Evolutionary conservation across 176 grass and related monocot species (phyloP).

Genomic region (Ensete glaucum): DNA sequence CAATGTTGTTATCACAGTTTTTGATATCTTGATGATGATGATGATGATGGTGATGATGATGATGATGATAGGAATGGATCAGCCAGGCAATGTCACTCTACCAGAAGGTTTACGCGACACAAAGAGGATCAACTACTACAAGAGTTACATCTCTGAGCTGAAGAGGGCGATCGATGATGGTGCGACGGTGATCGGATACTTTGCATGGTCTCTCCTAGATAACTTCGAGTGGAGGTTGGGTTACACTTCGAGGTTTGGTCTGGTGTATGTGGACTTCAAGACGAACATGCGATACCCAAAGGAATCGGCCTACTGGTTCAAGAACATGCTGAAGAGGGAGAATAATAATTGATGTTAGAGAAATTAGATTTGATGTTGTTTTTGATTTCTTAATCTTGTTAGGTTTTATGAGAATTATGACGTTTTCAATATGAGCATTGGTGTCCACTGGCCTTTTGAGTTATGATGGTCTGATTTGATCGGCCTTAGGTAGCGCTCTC

Average conservation of each 20-base stretch:
- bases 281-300: conserved; percentile 46
- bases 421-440: no score
- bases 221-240: conserved; percentile 54
- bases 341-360: background rate
- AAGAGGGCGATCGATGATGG: conserved; percentile 26
- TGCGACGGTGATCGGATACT: conserved; percentile 35
- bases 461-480: no score
- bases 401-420: no score
- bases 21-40: background rate
- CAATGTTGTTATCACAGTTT: background rate
- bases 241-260: conserved; percentile 38
- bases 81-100: conserved; percentile 34
- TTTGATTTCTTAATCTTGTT: no score
- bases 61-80: conserved; percentile 33
- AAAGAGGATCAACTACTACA: conserved; percentile 41
- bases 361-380: no score
- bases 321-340: background rate
- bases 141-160: conserved; percentile 39
- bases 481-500: no score
- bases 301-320: conserved; percentile 46
- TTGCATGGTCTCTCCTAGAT: conserved; percentile 52
- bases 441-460: no score
- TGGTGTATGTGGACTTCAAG: conserved; percentile 31
- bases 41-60: no score
- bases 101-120: conserved; percentile 28